A percentile compares a stretch with the other conserved stretches of the same genome.
Evolutionary conservation across 2,329 filamentous ascomycete species (phyloP).

Genomic region (Rhinocladiella mackenziei): DNA sequence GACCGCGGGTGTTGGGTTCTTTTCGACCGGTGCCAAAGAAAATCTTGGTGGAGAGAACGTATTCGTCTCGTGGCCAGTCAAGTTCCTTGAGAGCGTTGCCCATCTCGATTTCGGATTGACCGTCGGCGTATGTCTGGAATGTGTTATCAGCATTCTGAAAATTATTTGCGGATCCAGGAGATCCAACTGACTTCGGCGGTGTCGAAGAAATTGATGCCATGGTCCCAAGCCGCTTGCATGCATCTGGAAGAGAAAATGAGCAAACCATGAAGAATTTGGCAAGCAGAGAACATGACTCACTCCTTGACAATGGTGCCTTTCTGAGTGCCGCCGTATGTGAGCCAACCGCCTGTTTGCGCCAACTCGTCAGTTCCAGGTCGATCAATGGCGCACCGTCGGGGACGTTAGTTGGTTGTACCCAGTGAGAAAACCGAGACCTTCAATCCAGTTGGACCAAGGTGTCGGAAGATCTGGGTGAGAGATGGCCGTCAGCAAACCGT

Average conservation of each 20-base stretch:
- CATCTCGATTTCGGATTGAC: conserved; percentile 53
- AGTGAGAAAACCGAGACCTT: conserved; percentile 70
- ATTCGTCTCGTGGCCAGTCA: conserved; percentile 54
- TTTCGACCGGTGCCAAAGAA: conserved; percentile 41
- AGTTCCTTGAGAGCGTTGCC: conserved; percentile 54
- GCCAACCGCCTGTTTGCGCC: conserved; percentile 35
- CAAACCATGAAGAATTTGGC: neutral
- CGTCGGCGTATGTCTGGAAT: conserved; percentile 44
- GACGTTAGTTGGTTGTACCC: conserved; percentile 33
- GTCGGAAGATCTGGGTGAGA: conserved; percentile 50
- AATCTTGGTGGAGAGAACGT: conserved; percentile 56
- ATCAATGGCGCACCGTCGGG: neutral
- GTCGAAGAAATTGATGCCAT: conserved; percentile 57
- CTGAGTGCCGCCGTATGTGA: conserved; percentile 47
- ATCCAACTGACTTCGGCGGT: conserved; percentile 46
- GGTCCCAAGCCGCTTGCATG: conserved; percentile 53
- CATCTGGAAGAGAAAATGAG: conserved; percentile 32
- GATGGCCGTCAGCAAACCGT: neutral
- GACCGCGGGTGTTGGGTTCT: conserved; percentile 59
- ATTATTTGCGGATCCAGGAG: neutral
- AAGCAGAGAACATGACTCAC: conserved; percentile 41
- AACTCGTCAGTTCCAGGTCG: neutral
- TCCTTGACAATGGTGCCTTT: conserved; percentile 60
- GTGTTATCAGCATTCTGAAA: conserved; percentile 5
- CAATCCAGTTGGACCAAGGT: conserved; percentile 64